A percentile compares a stretch with the other conserved stretches of the same genome.
Evolutionary conservation across 2,329 filamentous ascomycete species (phyloP).

Genomic region (Epicoccum sorghinum): DNA sequence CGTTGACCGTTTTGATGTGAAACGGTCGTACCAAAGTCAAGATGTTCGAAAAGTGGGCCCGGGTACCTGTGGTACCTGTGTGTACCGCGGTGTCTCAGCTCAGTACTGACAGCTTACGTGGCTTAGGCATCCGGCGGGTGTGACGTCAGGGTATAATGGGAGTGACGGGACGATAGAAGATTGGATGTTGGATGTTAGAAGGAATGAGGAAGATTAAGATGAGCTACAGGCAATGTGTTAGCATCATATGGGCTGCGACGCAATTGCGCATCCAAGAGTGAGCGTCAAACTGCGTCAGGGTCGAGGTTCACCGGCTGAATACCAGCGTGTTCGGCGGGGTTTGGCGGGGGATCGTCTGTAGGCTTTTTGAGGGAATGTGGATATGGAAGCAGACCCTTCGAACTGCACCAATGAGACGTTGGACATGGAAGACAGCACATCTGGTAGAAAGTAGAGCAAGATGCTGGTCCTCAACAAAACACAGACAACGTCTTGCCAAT

Average conservation of each 20-base stretch:
- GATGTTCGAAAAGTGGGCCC: slow-evolving; percentile 7
- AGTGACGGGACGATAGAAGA: slow-evolving; percentile 2
- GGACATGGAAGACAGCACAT: neutral
- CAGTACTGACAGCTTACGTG: slow-evolving; percentile 11
- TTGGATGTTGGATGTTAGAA: neutral
- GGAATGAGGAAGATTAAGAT: slow-evolving; percentile 4
- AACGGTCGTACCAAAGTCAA: slow-evolving; percentile 17
- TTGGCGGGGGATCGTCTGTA: slow-evolving; percentile 8
- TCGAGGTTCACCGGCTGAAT: slow-evolving; percentile 3
- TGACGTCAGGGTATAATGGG: slow-evolving; percentile 15
- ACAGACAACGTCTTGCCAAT: neutral
- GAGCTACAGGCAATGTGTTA: neutral
- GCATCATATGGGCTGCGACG: neutral
- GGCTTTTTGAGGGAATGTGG: neutral
- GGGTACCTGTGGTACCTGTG: slow-evolving; percentile 9
- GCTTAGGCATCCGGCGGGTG: slow-evolving; percentile 1
- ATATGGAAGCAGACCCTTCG: neutral
- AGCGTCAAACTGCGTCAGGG: neutral
- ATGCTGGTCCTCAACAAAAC: neutral
- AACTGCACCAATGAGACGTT: neutral
- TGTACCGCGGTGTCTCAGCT: slow-evolving; percentile 8
- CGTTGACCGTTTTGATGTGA: slow-evolving; percentile 15
- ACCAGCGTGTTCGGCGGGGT: slow-evolving; percentile 6
- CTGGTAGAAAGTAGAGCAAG: neutral
- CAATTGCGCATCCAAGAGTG: neutral